Base-by-base conservation (phyloP, 441 rosid species). In the Eruca vesicaria region DNA sequence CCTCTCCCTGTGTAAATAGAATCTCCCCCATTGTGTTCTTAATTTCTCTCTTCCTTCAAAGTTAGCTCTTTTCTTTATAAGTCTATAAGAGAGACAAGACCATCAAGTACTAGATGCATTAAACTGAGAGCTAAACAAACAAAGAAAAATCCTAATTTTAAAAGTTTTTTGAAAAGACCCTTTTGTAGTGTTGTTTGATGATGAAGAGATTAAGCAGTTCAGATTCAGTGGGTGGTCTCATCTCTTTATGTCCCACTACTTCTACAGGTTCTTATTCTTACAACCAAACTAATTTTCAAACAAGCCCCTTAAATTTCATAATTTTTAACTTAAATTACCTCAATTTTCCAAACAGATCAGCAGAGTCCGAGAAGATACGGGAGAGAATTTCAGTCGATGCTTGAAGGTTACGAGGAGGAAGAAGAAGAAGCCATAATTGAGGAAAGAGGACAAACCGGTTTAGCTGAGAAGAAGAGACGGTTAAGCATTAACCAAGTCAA, bases 151-250 rank as follows among this genome's bases (percentile, higher is more conserved):
- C 36, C 65, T 71, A 52, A 60, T 5, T 28, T 31, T 79, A 12
- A 45, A n/a, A 41, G 18, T 0, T 41, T 41, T 41, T 41, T 41
- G 50, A 41, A 11, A 55, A 74, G 71, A 72, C 48, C 41, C n/a
- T 80, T 20, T 48, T 48, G 52, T 7, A 58, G 55, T 56, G 59
- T 50, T 62, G 62, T 74, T 60, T 66, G 52, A 43, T 53, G 56
- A 91, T 87, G 94, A 93, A 88, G 88, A 86, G 91, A 84, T 90
- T 87, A 74, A 82, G 83, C 71, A 90, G 96, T 79, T 87, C 94
- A 64, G 96, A 90, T 81, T 93, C 98, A 53, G 68, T 87, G 63
- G 93, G 94, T 71, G 96, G 86, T 82, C 81, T 93, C 83, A 90
- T 91, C 81, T 86, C 95, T 78, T 82, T 87, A 82, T 88, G 93